Conservation (phyloP, 441 rosid species). For the Adansonia grandidieri region DNA sequence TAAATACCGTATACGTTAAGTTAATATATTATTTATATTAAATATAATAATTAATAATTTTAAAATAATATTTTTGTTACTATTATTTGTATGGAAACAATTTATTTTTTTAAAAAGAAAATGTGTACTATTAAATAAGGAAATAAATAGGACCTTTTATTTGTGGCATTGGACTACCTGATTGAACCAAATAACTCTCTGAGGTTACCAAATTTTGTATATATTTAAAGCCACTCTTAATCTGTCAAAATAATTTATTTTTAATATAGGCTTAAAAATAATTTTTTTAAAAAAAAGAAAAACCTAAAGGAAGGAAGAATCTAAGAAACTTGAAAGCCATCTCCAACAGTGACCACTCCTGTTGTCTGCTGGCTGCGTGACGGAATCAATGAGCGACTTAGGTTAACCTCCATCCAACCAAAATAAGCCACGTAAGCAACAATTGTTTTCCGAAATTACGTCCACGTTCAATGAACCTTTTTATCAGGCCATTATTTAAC, state of each 20-base stretch:
- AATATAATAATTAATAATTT: too few species aligned
- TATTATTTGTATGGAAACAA: neutral
- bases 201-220: neutral
- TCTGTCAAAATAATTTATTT: neutral
- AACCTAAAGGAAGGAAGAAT: neutral
- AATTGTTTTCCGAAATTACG: conserved; percentile 24
- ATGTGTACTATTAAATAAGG: neutral
- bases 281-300: too few species aligned
- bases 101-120: neutral
- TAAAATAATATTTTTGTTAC: neutral
- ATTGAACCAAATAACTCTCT: neutral
- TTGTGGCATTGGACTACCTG: neutral
- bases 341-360: conserved; percentile 33
- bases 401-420: conserved; percentile 30
- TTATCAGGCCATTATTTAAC: conserved; percentile 26
- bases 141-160: neutral
- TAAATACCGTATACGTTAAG: too few species aligned
- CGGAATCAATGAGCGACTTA: conserved; percentile 40
- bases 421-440: conserved; percentile 41
- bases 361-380: conserved; percentile 35
- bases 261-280: neutral
- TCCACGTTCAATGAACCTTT: conserved; percentile 74
- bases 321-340: neutral
- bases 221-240: conserved; percentile 7
- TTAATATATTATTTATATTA: too few species aligned